phyloP scores from a whole-genome alignment of 257 asterid genomes.

The Forsythia viridissima region DNA sequence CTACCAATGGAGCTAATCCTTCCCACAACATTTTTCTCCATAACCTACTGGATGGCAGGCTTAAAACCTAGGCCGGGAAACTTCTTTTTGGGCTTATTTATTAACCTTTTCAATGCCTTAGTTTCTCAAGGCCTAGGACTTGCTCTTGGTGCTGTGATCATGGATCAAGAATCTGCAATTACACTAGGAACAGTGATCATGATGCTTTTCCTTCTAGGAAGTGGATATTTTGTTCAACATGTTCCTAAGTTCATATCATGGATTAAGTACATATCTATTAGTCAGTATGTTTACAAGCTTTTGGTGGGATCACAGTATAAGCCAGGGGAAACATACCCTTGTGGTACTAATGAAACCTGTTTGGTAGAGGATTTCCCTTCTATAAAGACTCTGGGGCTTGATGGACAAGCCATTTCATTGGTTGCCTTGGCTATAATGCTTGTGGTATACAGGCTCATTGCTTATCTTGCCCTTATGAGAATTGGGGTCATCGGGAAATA shows the following conservation, averaged over 20 bases:
- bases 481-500: constrained; percentile 61
- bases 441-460: constrained; percentile 61
- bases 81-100: constrained; percentile 53
- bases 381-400: constrained; percentile 53
- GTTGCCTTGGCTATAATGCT: constrained; percentile 61
- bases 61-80: constrained; percentile 37
- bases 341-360: constrained; percentile 36
- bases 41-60: constrained; percentile 85
- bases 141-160: constrained; percentile 70
- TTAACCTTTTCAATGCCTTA: constrained; percentile 50
- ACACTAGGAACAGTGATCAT: constrained; percentile 60
- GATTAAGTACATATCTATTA: constrained; percentile 65
- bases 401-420: constrained; percentile 30
- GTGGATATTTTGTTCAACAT: constrained; percentile 67
- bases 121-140: constrained; percentile 73
- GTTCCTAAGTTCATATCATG: constrained; percentile 63
- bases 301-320: constrained; percentile 54
- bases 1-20: constrained; percentile 84
- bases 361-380: constrained; percentile 57
- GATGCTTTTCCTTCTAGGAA: constrained; percentile 55
- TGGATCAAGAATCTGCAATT: constrained; percentile 65
- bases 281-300: constrained; percentile 63
- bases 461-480: constrained; percentile 79
- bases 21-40: constrained; percentile 54
- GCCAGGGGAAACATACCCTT: constrained; percentile 46